Percentiles rank a stretch among this genome's conserved stretches.
phyloP scores from a whole-genome alignment of 169 alveolate species.

The Condylostoma magnum region DNA sequence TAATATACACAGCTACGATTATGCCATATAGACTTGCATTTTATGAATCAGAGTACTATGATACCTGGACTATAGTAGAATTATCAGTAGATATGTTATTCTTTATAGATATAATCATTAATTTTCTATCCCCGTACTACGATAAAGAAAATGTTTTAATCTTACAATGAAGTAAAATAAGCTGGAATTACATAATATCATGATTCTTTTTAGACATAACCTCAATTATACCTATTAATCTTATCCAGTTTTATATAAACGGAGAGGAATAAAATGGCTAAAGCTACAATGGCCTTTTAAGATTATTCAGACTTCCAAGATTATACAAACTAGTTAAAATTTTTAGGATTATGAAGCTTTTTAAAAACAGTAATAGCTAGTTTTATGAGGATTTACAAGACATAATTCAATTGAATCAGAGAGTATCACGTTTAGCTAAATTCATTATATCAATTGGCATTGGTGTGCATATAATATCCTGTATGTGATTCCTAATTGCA shows the following conservation, averaged over 20 bases:
- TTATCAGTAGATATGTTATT: background rate
- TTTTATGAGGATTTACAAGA: slow-evolving; percentile 21
- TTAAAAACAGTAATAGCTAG: slow-evolving; percentile 20
- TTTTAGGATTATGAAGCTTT: slow-evolving; percentile 15
- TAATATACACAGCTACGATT: slow-evolving; percentile 12
- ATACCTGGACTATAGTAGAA: background rate
- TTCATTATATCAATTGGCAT: background rate
- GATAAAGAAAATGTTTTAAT: slow-evolving; percentile 7
- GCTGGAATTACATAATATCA: slow-evolving; percentile 34
- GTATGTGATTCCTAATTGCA: slow-evolving; percentile 53
- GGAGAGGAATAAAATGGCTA: too few species aligned
- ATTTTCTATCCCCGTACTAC: slow-evolving; percentile 5
- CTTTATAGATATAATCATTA: slow-evolving; percentile 2
- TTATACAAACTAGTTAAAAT: slow-evolving; percentile 18
- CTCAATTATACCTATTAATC: slow-evolving; percentile 35
- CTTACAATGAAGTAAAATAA: background rate
- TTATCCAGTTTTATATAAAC: background rate
- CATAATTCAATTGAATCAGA: slow-evolving; percentile 30
- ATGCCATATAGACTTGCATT: slow-evolving; percentile 21
- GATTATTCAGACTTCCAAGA: slow-evolving; percentile 19
- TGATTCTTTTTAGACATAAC: slow-evolving; percentile 46
- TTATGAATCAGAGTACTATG: background rate
- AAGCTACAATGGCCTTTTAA: slow-evolving; percentile 9
- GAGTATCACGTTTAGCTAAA: slow-evolving; percentile 23
- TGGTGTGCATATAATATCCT: slow-evolving; percentile 43